Base-by-base conservation (phyloP, 352 stramenopile species). In the Globisporangium recalcitrans region DNA sequence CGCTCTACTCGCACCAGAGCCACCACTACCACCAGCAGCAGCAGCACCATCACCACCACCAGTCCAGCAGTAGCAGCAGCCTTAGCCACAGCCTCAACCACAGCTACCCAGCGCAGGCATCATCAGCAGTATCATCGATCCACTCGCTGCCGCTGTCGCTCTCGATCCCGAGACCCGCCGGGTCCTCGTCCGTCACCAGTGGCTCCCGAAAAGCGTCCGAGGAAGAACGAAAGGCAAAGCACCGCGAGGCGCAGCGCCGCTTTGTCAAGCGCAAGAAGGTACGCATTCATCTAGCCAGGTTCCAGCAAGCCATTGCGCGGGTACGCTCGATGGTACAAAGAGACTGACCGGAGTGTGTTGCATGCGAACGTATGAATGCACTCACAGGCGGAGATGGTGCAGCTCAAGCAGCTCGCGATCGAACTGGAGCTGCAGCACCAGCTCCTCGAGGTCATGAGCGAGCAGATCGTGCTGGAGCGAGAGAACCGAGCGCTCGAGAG, bases 221-320 rank as follows among this genome's bases (percentile, higher is more conserved):
- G 40, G 75, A 83, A 42, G 73, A 80, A 63, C 75, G 75, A 44
- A 72, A 78, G 63, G 75, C 75, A 11, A 83, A 83, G 52, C 75
- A 83, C 56, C 71, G 75, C 36, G 75, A 83, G 68, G 75, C 74
- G 4, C 75, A 83, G 67, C 61, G 75, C 11, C 38, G 75, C 22
- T 83, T 83, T 49, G 74, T 83, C 4, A 72, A 78, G 59, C 70
- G 75, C 64, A 83, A 83, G 60, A 83, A 83, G 69, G 74, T 81
- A 34, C 58, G 64, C 19, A n/a, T n/a, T n/a, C n/a, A n/a, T n/a
- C n/a, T n/a, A n/a, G n/a, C n/a, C n/a, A n/a, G n/a, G n/a, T n/a
- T n/a, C n/a, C n/a, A n/a, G n/a, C n/a, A n/a, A n/a, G n/a, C 2
- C 27, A 31, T 31, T 31, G 27, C 5, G 27, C 5, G 2, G 27